Conservation (phyloP, 2,329 filamentous ascomycete genomes). For the Phaeosphaeria sp. region DNA sequence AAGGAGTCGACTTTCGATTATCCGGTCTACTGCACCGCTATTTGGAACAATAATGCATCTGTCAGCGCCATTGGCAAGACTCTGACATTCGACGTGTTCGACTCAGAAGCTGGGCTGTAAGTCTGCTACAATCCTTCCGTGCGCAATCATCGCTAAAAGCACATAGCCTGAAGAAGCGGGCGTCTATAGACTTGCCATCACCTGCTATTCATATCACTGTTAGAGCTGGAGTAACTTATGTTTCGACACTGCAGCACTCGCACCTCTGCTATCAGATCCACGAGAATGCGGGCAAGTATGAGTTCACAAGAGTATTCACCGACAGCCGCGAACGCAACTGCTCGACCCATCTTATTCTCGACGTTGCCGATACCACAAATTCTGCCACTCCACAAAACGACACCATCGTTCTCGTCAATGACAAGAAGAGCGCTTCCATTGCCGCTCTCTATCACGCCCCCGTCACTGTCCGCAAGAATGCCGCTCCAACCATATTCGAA, state of each 20-base stretch:
- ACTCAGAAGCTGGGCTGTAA: constrained; percentile 26
- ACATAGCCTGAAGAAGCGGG: constrained; percentile 49
- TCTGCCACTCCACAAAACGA: not conserved
- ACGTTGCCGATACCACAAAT: constrained; percentile 3
- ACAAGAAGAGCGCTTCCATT: constrained; percentile 40
- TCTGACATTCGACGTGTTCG: constrained; percentile 38
- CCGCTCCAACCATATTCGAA: constrained; percentile 49
- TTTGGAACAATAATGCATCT: constrained; percentile 31
- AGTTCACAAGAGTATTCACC: constrained; percentile 35
- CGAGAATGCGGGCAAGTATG: constrained; percentile 22
- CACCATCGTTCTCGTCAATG: constrained; percentile 40
- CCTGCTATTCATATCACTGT: constrained; percentile 59
- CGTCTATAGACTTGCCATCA: constrained; percentile 54
- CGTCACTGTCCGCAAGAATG: constrained; percentile 22
- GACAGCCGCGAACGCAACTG: constrained; percentile 38
- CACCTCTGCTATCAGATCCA: constrained; percentile 56
- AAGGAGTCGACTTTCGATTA: constrained; percentile 41
- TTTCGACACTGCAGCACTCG: constrained; percentile 63
- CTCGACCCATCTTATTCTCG: constrained; percentile 33
- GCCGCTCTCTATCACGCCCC: constrained; percentile 37
- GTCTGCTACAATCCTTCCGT: not conserved
- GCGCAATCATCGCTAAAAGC: constrained; percentile 5
- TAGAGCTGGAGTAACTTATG: constrained; percentile 55
- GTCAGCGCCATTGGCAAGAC: constrained; percentile 35
- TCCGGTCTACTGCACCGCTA: constrained; percentile 41